phyloP scores from a whole-genome alignment of 805 yeast species.

The Kuraishia cidri region DNA sequence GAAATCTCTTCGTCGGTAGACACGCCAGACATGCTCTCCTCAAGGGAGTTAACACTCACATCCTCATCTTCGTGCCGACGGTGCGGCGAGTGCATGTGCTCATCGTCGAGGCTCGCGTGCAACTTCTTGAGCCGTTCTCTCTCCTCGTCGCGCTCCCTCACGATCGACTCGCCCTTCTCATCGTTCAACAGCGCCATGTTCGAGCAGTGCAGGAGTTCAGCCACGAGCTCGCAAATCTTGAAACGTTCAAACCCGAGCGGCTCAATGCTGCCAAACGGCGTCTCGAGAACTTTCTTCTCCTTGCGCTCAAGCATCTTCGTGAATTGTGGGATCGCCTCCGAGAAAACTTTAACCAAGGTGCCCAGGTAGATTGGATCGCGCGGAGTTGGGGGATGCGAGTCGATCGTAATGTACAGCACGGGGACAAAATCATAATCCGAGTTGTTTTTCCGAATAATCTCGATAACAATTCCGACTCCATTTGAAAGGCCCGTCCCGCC shows the following conservation, averaged over 20 bases:
- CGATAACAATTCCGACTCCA: slow-evolving; percentile 92
- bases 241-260: slow-evolving; percentile 89
- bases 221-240: slow-evolving; percentile 84
- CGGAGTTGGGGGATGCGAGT: slow-evolving; percentile 86
- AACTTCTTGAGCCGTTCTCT: slow-evolving; percentile 41
- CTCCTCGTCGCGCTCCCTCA: slow-evolving; percentile 58
- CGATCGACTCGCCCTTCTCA: slow-evolving; percentile 57
- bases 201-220: slow-evolving; percentile 94
- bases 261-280: slow-evolving; percentile 59
- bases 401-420: slow-evolving; percentile 71
- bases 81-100: slow-evolving; percentile 7
- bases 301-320: slow-evolving; percentile 44
- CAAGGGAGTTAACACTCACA: neutral
- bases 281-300: slow-evolving; percentile 32
- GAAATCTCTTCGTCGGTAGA: slow-evolving; percentile 24
- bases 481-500: slow-evolving; percentile 88
- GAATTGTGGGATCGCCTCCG: slow-evolving; percentile 65
- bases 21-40: slow-evolving; percentile 7
- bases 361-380: slow-evolving; percentile 93
- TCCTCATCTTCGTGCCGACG: slow-evolving; percentile 16
- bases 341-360: slow-evolving; percentile 68
- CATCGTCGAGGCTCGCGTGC: slow-evolving; percentile 2
- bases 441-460: slow-evolving; percentile 89
- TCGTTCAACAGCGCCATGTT: slow-evolving; percentile 90
- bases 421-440: slow-evolving; percentile 92